Evolutionary conservation across 2,329 filamentous ascomycete species (phyloP).

Genomic region (Thelonectria olida): DNA sequence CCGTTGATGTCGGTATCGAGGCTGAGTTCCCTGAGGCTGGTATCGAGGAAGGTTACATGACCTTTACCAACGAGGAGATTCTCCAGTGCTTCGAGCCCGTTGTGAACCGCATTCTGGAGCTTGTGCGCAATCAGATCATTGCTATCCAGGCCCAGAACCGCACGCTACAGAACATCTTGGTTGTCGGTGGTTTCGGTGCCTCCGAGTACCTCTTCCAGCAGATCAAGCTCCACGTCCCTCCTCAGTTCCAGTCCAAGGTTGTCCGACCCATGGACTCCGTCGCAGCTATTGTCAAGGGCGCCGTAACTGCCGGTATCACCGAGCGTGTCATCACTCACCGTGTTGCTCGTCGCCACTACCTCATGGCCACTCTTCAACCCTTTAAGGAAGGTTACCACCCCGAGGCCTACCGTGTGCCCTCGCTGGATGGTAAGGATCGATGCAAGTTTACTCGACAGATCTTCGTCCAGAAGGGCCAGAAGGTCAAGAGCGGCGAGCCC

Average conservation of each 20-base stretch:
- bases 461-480: slow-evolving; percentile 97
- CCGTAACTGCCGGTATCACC: slow-evolving; percentile 96
- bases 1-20: slow-evolving; percentile 97
- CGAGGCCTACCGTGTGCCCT: slow-evolving; percentile 96
- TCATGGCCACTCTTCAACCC: slow-evolving; percentile 98
- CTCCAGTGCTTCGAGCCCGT: slow-evolving; percentile 99
- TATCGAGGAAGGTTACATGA: slow-evolving; percentile 99
- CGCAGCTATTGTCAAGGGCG: slow-evolving; percentile 97
- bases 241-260: slow-evolving; percentile 98
- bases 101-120: slow-evolving; percentile 93
- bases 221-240: slow-evolving; percentile 97
- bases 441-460: slow-evolving; percentile 99
- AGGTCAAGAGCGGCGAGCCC: slow-evolving; percentile 98
- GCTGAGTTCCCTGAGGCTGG: slow-evolving; percentile 97
- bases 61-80: slow-evolving; percentile 99
- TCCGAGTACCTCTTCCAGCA: slow-evolving; percentile 99
- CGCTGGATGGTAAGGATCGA: slow-evolving; percentile 93
- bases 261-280: slow-evolving; percentile 99
- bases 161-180: slow-evolving; percentile 91
- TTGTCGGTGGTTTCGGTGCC: slow-evolving; percentile 97
- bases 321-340: slow-evolving; percentile 96
- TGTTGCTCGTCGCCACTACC: slow-evolving; percentile 95
- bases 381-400: slow-evolving; percentile 99
- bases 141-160: slow-evolving; percentile 98
- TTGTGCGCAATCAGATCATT: slow-evolving; percentile 98